Percentiles rank a stretch among this genome's conserved stretches.
Evolutionary conservation across 2,329 filamentous ascomycete species (phyloP).

Genomic region (Fusarium sulawesiense): DNA sequence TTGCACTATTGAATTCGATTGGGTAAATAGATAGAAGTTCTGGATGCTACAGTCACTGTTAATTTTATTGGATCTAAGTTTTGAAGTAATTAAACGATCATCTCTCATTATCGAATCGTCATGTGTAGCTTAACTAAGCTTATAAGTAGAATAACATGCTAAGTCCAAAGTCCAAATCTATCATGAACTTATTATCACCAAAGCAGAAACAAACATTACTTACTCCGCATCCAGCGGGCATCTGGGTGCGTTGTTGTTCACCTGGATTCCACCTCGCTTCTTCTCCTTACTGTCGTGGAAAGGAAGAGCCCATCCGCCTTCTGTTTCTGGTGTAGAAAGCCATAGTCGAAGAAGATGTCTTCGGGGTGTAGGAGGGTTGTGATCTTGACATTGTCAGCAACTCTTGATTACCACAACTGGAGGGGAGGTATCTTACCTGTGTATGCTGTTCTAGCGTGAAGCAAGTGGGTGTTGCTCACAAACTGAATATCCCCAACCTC

Average conservation of each 20-base stretch:
- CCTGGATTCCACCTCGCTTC: conserved; percentile 90
- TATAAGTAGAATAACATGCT: neutral
- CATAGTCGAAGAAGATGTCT: conserved; percentile 86
- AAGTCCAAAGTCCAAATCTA: neutral
- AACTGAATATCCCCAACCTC: conserved; percentile 92
- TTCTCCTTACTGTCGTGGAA: conserved; percentile 84
- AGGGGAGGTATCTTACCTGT: conserved; percentile 50
- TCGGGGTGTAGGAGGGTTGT: conserved; percentile 73
- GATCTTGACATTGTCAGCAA: conserved; percentile 49
- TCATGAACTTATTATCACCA: conserved; percentile 12
- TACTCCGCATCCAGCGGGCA: conserved; percentile 83
- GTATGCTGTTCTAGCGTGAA: conserved; percentile 86
- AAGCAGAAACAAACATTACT: conserved; percentile 27
- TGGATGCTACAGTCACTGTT: too few relatives aligned
- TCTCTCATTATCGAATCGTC: neutral
- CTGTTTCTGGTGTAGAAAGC: conserved; percentile 82
- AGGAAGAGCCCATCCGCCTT: conserved; percentile 87
- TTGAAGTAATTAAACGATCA: neutral
- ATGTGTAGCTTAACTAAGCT: neutral
- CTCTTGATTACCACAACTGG: fast-evolving
- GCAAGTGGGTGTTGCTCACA: conserved; percentile 79
- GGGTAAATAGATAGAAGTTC: neutral
- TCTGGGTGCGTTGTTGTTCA: conserved; percentile 80
- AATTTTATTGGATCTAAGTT: neutral
- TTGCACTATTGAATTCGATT: neutral